Percentiles rank a stretch among this genome's conserved stretches.
phyloP scores from a whole-genome alignment of 1,284 basidiomycete genomes.

The Heliocybe sulcata region DNA sequence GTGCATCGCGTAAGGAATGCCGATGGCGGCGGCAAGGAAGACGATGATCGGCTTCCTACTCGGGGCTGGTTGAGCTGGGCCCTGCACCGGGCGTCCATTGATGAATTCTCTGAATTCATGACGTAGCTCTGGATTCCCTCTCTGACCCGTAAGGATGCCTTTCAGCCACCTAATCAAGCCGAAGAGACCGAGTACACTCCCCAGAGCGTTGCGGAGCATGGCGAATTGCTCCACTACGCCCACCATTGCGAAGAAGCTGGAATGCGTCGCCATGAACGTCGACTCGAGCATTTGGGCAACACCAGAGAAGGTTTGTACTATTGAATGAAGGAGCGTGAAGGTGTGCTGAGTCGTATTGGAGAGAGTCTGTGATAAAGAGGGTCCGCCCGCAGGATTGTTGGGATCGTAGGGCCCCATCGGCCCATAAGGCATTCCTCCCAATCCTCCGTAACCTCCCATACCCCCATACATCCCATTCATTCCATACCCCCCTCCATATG shows the following conservation, averaged over 20 bases:
- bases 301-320: slow-evolving; percentile 94
- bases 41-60: slow-evolving; percentile 89
- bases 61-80: slow-evolving; percentile 43
- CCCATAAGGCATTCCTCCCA: slow-evolving; percentile 22
- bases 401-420: slow-evolving; percentile 44
- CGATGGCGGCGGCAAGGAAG: slow-evolving; percentile 94
- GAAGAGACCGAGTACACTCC: slow-evolving; percentile 90
- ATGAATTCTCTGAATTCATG: slow-evolving; percentile 67
- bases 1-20: slow-evolving; percentile 92
- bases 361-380: slow-evolving; percentile 78
- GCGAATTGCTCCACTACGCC: slow-evolving; percentile 96
- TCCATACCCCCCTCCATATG: slow-evolving; percentile 32
- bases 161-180: slow-evolving; percentile 83
- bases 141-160: slow-evolving; percentile 51
- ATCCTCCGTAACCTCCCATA: slow-evolving; percentile 23
- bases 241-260: slow-evolving; percentile 98
- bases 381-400: slow-evolving; percentile 29
- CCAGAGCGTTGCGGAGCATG: slow-evolving; percentile 86
- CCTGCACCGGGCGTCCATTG: slow-evolving; percentile 55
- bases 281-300: slow-evolving; percentile 97
- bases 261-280: slow-evolving; percentile 99
- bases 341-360: slow-evolving; percentile 89
- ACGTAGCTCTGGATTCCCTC: slow-evolving; percentile 28
- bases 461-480: slow-evolving; percentile 37
- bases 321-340: slow-evolving; percentile 88